These are phyloP conservation scores for Posidonia oceanica DNA, from an alignment of 116 monocot genomes.

Conservation along the genomic window DNA sequence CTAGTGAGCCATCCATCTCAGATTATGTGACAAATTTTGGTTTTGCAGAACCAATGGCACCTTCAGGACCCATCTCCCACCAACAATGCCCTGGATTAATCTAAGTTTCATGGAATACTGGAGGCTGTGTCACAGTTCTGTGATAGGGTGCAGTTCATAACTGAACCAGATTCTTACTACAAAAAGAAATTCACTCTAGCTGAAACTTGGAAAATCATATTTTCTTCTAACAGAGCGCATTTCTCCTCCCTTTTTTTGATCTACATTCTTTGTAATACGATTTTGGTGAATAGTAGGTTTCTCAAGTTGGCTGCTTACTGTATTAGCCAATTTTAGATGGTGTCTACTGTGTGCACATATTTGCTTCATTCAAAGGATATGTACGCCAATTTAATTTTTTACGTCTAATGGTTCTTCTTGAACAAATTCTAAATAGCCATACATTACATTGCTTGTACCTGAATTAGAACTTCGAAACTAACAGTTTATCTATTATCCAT, in stretches of 20 bases:
- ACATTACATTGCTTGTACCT: too few relatives aligned
- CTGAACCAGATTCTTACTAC: background rate
- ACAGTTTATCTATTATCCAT: too few relatives aligned
- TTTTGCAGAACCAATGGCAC: conserved; percentile 35
- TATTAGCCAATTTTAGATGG: too few relatives aligned
- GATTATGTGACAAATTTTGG: background rate
- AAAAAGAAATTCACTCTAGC: background rate
- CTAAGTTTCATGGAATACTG: conserved; percentile 50
- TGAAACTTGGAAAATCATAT: too few relatives aligned
- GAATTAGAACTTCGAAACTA: too few relatives aligned
- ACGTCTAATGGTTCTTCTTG: too few relatives aligned
- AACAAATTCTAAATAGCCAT: too few relatives aligned
- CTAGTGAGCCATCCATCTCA: background rate
- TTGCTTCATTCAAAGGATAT: too few relatives aligned
- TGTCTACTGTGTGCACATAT: too few relatives aligned
- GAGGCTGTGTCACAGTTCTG: conserved; percentile 37
- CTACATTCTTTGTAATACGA: conserved; percentile 1
- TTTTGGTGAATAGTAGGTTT: background rate
- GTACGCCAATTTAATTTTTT: too few relatives aligned
- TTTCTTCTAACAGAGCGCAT: too few relatives aligned
- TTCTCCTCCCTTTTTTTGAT: background rate
- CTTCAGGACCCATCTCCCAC: conserved; percentile 26
- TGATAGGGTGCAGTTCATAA: conserved; percentile 20
- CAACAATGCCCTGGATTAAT: conserved; percentile 64
- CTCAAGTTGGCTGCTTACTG: background rate